These are phyloP conservation scores for Sarcomyxa edulis DNA, from an alignment of 768 basidiomycete genomes.

Conservation along the genomic window DNA sequence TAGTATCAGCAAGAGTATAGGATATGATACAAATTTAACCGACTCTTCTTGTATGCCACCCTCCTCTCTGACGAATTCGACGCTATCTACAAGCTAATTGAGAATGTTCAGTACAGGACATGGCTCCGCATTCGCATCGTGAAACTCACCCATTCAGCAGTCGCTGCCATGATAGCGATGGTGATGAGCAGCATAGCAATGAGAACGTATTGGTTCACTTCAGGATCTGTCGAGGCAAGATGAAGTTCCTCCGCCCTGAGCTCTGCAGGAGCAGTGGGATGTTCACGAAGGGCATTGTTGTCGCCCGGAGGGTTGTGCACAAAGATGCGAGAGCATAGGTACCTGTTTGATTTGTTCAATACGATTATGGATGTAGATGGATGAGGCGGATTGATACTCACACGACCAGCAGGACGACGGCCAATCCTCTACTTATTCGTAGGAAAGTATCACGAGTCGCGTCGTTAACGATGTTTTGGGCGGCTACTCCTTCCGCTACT, in stretches of 20 bases:
- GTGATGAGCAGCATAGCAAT: conserved; percentile 44
- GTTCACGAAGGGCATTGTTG: conserved; percentile 34
- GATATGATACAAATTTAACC: conserved; percentile 9
- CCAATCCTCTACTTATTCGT: conserved; percentile 59
- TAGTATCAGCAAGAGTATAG: conserved; percentile 1
- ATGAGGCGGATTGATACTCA: conserved; percentile 24
- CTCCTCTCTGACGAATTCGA: conserved; percentile 45
- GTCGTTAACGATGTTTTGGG: conserved; percentile 39
- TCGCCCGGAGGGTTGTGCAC: conserved; percentile 68
- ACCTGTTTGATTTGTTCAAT: conserved; percentile 31
- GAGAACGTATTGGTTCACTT: conserved; percentile 61
- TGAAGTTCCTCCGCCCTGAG: conserved; percentile 33
- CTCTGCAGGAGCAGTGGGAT: conserved; percentile 39
- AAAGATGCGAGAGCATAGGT: conserved; percentile 63
- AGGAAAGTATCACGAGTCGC: conserved; percentile 41
- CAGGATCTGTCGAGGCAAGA: conserved; percentile 37
- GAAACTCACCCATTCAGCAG: conserved; percentile 61
- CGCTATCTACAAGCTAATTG: conserved; percentile 55
- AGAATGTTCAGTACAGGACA: too few relatives aligned
- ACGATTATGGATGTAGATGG: too few relatives aligned
- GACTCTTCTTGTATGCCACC: conserved; percentile 49
- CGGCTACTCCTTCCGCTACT: conserved; percentile 13
- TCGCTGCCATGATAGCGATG: conserved; percentile 59
- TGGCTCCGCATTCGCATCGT: not conserved
- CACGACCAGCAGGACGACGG: conserved; percentile 58